Percentiles rank a stretch among this genome's conserved stretches.
These are phyloP conservation scores for Allantophomopsis cytisporea DNA, from an alignment of 2,329 filamentous ascomycete genomes.

Conservation along the genomic window DNA sequence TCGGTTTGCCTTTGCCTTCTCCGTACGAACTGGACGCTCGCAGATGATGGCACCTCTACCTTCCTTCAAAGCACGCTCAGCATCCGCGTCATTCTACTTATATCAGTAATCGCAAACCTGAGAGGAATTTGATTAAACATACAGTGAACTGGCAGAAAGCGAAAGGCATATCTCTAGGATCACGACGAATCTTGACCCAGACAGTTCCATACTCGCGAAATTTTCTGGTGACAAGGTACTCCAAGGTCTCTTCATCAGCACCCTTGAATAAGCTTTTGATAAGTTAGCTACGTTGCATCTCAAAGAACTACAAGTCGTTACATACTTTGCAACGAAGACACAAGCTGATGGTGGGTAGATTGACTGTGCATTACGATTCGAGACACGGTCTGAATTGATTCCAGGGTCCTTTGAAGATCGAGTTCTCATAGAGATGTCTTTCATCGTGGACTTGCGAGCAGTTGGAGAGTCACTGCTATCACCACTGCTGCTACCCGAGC, in stretches of 20 bases:
- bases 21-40: constrained; percentile 43
- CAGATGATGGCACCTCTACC: constrained; percentile 35
- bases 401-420: constrained; percentile 2
- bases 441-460: constrained; percentile 2
- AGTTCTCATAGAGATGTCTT: constrained; percentile 4
- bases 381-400: constrained; percentile 3
- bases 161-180: constrained; percentile 44
- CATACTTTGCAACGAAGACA: constrained; percentile 55
- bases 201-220: constrained; percentile 42
- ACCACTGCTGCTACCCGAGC: neutral
- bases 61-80: constrained; percentile 29
- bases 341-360: constrained; percentile 35
- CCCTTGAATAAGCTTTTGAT: constrained; percentile 33
- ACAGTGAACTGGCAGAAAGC: constrained; percentile 52
- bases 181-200: constrained; percentile 50
- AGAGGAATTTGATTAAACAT: constrained; percentile 14
- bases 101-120: constrained; percentile 11
- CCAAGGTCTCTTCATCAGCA: constrained; percentile 33
- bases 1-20: constrained; percentile 46
- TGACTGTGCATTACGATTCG: constrained; percentile 14
- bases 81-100: constrained; percentile 32
- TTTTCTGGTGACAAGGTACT: constrained; percentile 33
- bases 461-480: neutral
- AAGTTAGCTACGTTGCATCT: constrained; percentile 5
- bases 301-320: constrained; percentile 4